These are phyloP conservation scores for Candida vaughaniae DNA, from an alignment of 805 yeast genomes.

Conservation along the genomic window DNA sequence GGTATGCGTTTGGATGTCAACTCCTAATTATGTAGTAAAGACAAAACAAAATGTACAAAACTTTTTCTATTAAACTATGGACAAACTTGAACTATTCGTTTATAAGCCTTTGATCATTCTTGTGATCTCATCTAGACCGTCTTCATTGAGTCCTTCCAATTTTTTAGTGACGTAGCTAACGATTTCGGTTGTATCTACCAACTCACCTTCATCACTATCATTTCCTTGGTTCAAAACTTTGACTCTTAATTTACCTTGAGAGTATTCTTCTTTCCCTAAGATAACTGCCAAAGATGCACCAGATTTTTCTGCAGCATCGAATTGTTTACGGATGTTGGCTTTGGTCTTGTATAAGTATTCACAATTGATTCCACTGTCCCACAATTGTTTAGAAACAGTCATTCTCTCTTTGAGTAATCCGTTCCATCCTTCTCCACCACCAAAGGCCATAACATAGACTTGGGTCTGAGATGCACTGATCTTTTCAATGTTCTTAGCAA, in stretches of 20 bases:
- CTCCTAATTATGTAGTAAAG: slow-evolving; percentile 1
- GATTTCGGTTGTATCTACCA: slow-evolving; percentile 62
- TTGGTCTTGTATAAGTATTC: slow-evolving; percentile 92
- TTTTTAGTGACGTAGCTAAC: slow-evolving; percentile 45
- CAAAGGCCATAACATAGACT: slow-evolving; percentile 95
- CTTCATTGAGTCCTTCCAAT: slow-evolving; percentile 39
- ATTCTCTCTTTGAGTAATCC: slow-evolving; percentile 93
- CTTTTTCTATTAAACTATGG: too few species aligned
- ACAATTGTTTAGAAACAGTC: slow-evolving; percentile 75
- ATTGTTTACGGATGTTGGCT: slow-evolving; percentile 93
- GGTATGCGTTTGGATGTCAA: slow-evolving; percentile 14
- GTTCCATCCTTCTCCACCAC: slow-evolving; percentile 95
- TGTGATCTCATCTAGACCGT: slow-evolving; percentile 63
- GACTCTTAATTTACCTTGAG: slow-evolving; percentile 77
- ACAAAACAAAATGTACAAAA: too few species aligned
- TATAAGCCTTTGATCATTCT: slow-evolving; percentile 52
- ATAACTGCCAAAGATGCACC: slow-evolving; percentile 92
- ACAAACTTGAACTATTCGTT: neutral
- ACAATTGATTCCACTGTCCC: slow-evolving; percentile 87
- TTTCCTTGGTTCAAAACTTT: slow-evolving; percentile 89
- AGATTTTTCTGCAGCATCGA: slow-evolving; percentile 94
- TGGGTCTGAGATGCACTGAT: slow-evolving; percentile 87
- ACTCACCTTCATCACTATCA: slow-evolving; percentile 79
- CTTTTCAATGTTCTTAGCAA: slow-evolving; percentile 53
- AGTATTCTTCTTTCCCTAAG: slow-evolving; percentile 91